Base-by-base conservation (phyloP, 2,329 filamentous ascomycete genomes). In the Trichoderma gracile region DNA sequence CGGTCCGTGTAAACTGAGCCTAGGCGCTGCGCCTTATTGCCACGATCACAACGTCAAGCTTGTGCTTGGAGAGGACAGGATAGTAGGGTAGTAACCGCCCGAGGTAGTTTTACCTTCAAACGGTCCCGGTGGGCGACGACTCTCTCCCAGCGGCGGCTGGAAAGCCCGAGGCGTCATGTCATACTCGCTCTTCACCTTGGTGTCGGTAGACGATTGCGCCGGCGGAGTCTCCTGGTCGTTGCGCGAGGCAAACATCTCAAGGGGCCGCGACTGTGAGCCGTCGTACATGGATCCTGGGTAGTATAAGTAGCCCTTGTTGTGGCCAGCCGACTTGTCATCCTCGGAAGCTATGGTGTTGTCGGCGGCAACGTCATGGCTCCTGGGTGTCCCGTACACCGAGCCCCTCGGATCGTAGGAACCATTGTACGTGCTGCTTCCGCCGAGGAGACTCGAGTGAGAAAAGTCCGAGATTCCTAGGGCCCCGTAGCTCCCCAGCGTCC, bases 21-120 rank as follows among this genome's bases (percentile, higher is more conserved):
- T 7, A 30, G 10, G 27, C 10, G 45, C 12, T 12, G 19, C 12
- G 27, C 15, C 38, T n/a, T n/a, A 23, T 23, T 23, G 14, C 25
- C 27, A 38, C 63, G 75, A 65, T 54, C 71, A 69, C 71, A 76
- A 73, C 53, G 76, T 77, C 72, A 82, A 78, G 68, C 79, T 79
- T 72, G 81, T 79, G 30, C 80, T 79, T 0, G 82, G 79, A 25
- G 81, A 80, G 7, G 80, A 75, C 47, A 66, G 25, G 46, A 66
- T 64, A 17, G 58, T 63, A 33, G 84, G 84, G 66, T 86, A 86
- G 67, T 83, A 85, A 15, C 83, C 83, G 23, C 73, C 75, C 5
- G 83, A 84, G 49, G 75, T 80, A 10, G 79, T 49, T 69, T 85
- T 86, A 64, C 81, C 81, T 60, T 86, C 83, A 67, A 83, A 86